phyloP scores from a whole-genome alignment of 2,329 filamentous ascomycete species.

The Venturia nashicola region DNA sequence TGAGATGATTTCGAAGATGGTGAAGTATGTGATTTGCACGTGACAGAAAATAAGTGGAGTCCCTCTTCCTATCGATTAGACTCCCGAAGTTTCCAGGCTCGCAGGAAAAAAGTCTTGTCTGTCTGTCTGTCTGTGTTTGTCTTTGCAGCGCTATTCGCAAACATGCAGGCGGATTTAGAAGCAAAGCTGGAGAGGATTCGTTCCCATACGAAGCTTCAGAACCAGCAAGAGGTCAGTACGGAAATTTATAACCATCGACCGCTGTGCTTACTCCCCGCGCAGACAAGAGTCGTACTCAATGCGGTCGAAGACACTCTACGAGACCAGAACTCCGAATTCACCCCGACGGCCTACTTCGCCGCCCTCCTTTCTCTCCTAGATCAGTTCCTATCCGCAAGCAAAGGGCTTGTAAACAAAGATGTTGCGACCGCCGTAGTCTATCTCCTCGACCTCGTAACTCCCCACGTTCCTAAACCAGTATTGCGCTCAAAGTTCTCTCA shows the following conservation, averaged over 20 bases:
- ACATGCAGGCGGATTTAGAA: conserved; percentile 41
- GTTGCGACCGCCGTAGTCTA: conserved; percentile 82
- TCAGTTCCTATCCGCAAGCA: conserved; percentile 53
- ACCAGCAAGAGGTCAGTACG: conserved; percentile 69
- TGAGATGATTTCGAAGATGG: background rate
- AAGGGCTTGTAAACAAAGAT: conserved; percentile 65
- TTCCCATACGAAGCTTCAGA: conserved; percentile 81
- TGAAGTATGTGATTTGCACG: background rate
- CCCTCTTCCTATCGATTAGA: background rate
- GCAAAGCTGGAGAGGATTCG: conserved; percentile 97
- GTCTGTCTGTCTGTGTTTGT: background rate
- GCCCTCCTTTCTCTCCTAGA: conserved; percentile 81
- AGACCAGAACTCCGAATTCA: conserved; percentile 72
- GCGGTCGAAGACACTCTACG: conserved; percentile 88
- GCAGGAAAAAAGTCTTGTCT: background rate
- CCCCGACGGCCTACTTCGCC: conserved; percentile 87
- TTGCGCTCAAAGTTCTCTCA: conserved; percentile 91
- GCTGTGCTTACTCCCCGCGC: conserved; percentile 4
- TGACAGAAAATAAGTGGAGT: background rate
- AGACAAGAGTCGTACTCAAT: conserved; percentile 77
- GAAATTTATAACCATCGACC: background rate
- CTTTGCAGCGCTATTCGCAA: background rate
- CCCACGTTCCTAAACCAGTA: conserved; percentile 70
- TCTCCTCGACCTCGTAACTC: conserved; percentile 83
- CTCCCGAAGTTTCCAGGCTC: background rate